Percentiles rank a stretch among this genome's conserved stretches.
phyloP scores from a whole-genome alignment of 2,329 filamentous ascomycete genomes.

The Metarhizium robertsii region DNA sequence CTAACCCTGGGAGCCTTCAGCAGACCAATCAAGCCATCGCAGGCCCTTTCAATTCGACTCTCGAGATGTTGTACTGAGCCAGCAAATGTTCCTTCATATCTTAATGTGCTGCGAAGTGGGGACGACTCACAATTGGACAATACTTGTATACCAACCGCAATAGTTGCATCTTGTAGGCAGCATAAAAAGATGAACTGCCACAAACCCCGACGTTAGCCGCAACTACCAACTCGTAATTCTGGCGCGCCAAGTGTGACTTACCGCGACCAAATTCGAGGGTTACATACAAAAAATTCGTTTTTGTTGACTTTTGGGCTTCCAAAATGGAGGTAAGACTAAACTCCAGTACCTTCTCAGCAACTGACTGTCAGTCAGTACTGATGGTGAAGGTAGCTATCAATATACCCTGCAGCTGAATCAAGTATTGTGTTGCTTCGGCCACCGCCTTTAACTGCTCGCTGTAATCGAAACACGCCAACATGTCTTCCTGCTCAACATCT shows the following conservation, averaged over 20 bases:
- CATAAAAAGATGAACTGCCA: too few relatives aligned
- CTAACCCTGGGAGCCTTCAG: background rate
- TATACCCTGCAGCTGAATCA: background rate
- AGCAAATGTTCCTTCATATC: too few relatives aligned
- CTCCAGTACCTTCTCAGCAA: background rate
- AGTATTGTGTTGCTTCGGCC: background rate
- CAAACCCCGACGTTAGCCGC: background rate
- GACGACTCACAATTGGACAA: too few relatives aligned
- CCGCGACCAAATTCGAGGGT: background rate
- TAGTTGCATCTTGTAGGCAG: too few relatives aligned
- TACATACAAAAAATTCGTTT: background rate
- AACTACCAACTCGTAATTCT: background rate
- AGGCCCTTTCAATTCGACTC: background rate
- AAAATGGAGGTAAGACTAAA: background rate
- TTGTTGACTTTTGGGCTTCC: background rate
- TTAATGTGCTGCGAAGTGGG: too few relatives aligned
- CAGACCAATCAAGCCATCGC: background rate
- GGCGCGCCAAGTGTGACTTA: too few relatives aligned
- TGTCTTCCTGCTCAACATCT: background rate
- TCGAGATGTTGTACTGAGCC: background rate
- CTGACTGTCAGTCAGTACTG: background rate
- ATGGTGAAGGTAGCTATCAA: background rate
- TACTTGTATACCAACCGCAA: background rate
- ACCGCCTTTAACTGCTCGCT: background rate
- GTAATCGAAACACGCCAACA: background rate